Percentiles rank a stretch among this genome's conserved stretches.
Evolutionary conservation across 2,329 filamentous ascomycete species (phyloP).

Genomic region (Colletotrichum paranaense): DNA sequence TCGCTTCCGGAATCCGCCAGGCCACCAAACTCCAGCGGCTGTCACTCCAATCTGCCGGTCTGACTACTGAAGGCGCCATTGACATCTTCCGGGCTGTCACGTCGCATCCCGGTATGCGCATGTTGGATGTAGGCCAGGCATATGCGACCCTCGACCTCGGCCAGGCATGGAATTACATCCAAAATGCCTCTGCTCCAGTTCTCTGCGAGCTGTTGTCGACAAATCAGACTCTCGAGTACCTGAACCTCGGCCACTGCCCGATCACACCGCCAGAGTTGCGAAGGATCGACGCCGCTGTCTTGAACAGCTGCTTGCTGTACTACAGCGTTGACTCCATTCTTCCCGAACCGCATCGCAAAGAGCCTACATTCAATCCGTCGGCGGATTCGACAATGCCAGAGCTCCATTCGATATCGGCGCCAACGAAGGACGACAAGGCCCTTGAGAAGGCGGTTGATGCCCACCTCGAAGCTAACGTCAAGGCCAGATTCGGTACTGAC

Average conservation of each 20-base stretch:
- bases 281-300: constrained; percentile 43
- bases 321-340: constrained; percentile 51
- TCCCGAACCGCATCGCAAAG: constrained; percentile 40
- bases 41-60: constrained; percentile 56
- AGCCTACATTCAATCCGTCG: constrained; percentile 45
- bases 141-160: constrained; percentile 58
- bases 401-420: constrained; percentile 4
- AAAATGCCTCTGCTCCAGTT: constrained; percentile 47
- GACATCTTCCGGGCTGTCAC: constrained; percentile 50
- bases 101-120: constrained; percentile 47
- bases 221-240: constrained; percentile 48
- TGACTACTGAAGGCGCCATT: constrained; percentile 51
- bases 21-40: constrained; percentile 49
- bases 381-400: constrained; percentile 25
- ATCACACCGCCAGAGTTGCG: constrained; percentile 44
- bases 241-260: constrained; percentile 54
- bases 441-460: constrained; percentile 44
- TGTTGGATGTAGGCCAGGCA: constrained; percentile 57
- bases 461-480: constrained; percentile 46
- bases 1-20: constrained; percentile 45
- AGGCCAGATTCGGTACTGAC: constrained; percentile 43
- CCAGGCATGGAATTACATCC: constrained; percentile 60
- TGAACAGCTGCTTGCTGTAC: constrained; percentile 49
- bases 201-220: constrained; percentile 48
- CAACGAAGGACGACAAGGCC: constrained; percentile 14